A percentile compares a stretch with the other conserved stretches of the same genome.
These are phyloP conservation scores for Fusarium sp. DNA, from an alignment of 2,329 filamentous ascomycete species.

Conservation along the genomic window DNA sequence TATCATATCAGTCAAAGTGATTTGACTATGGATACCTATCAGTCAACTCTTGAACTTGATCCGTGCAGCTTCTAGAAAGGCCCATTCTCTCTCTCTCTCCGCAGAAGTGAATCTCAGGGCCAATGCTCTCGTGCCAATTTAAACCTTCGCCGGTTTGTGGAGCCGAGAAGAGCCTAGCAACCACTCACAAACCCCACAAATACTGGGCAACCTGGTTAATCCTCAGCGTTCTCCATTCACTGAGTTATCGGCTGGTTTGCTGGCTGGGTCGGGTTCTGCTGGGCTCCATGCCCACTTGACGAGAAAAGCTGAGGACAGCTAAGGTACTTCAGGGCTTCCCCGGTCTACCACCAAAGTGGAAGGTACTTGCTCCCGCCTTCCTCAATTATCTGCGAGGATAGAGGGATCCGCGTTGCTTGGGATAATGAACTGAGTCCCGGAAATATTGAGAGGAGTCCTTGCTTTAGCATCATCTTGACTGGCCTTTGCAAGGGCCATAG, in stretches of 20 bases:
- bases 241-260: not conserved
- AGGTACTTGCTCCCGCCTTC: conserved; percentile 35
- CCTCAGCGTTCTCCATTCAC: not conserved
- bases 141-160: conserved; percentile 23
- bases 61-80: conserved; percentile 21
- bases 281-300: not conserved
- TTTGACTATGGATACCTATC: not conserved
- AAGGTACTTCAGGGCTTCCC: conserved; percentile 24
- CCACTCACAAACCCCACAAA: conserved; percentile 36
- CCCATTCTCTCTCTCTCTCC: not conserved
- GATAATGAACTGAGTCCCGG: conserved; percentile 90
- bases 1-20: not conserved
- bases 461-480: conserved; percentile 61
- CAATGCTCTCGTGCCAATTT: conserved; percentile 13
- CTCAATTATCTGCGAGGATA: conserved; percentile 71
- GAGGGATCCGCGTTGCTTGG: conserved; percentile 81
- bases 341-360: conserved; percentile 41
- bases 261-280: not conserved
- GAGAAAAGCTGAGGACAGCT: conserved; percentile 20
- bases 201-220: conserved; percentile 6
- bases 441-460: conserved; percentile 75
- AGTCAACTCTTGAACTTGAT: not conserved
- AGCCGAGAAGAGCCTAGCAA: conserved; percentile 11
- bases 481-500: conserved; percentile 59
- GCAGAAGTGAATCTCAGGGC: not conserved